phyloP scores from a whole-genome alignment of 495 filamentous ascomycete genomes.

The Parathielavia appendiculata region DNA sequence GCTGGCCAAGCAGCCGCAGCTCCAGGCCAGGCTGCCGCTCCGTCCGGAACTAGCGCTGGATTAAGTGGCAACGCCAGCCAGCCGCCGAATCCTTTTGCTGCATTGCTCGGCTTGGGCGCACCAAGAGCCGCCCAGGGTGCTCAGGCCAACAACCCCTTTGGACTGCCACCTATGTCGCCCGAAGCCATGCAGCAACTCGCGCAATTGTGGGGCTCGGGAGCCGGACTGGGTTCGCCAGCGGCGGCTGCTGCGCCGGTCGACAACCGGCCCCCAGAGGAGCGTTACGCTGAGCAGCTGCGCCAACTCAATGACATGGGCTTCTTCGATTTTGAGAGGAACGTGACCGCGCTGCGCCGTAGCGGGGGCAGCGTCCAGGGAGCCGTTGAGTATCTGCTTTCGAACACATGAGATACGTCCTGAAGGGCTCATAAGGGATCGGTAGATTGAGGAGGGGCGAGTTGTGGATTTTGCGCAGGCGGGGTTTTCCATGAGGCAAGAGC shows the following conservation, averaged over 20 bases:
- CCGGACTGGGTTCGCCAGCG: constrained; percentile 13
- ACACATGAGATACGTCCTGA: constrained; percentile 4
- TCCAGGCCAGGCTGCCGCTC: constrained; percentile 22
- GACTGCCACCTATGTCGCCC: constrained; percentile 21
- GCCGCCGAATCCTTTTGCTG: constrained; percentile 40
- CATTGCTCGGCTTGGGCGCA: constrained; percentile 33
- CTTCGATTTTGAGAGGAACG: constrained; percentile 90
- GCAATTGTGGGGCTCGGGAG: constrained; percentile 27
- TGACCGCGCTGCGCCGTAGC: constrained; percentile 78
- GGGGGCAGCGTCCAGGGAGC: constrained; percentile 96
- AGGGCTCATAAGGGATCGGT: not conserved
- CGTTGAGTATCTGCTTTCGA: constrained; percentile 66
- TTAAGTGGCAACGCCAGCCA: constrained; percentile 16
- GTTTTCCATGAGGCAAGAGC: not conserved
- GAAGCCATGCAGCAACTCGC: constrained; percentile 47
- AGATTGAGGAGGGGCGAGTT: not conserved
- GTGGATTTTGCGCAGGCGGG: not conserved
- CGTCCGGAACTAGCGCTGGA: not conserved
- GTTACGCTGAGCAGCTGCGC: constrained; percentile 82
- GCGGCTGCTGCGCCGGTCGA: constrained; percentile 58
- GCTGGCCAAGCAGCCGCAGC: constrained; percentile 19
- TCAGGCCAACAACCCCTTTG: constrained; percentile 24
- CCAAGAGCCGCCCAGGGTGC: constrained; percentile 16
- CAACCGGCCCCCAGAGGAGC: constrained; percentile 85
- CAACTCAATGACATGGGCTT: constrained; percentile 99